Base-by-base conservation (phyloP, 2,329 filamentous ascomycete species). In the Oidium heveae region DNA sequence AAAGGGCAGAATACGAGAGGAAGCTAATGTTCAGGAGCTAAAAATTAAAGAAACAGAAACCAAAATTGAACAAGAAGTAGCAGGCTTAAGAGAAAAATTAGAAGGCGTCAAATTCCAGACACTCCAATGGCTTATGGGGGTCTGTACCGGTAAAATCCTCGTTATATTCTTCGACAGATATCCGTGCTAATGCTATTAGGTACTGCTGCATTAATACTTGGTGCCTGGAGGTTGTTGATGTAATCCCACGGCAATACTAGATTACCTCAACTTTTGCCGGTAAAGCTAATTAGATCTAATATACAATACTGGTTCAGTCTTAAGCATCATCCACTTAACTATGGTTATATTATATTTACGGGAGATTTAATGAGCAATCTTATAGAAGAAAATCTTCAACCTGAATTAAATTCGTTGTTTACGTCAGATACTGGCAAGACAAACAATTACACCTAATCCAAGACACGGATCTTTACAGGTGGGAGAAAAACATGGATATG, bases 41-140 rank as follows among this genome's bases (percentile, higher is more conserved):
- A 93, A 94, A 72, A 86, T 98, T 64, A 95, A 94, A 72, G 91
- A 98, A 75, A 96, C 91, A 13, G 91, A 98, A 71, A 94, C 88
- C 56, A 82, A 93, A 69, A 96, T 98, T 63, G 91, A 98, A 72
- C 89, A 96, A 70, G 91, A 96, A 72, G 87, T 91, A 54, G 89
- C 89, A 43, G 83, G 84, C 34, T 68, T 98, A 65, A 74, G 86
- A 60, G 91, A 96, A 72, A 82, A 93, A 70, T 74, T 98, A 51
- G 91, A 98, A 71, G 84, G 86, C 61, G 91, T 98, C 67, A 98
- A 98, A 74, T 96, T 96, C 69, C 86, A 87, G 65, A 96, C 91
- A 37, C 69, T 98, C 67, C 91, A 98, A 72, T 98, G 91, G 91
- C 71, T 98, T 61, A 95, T 96, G 82, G 88, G 82, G 65, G 86